Evolutionary conservation across 108 stramenopile species (phyloP).

Genomic region (Skeletonema grethae): DNA sequence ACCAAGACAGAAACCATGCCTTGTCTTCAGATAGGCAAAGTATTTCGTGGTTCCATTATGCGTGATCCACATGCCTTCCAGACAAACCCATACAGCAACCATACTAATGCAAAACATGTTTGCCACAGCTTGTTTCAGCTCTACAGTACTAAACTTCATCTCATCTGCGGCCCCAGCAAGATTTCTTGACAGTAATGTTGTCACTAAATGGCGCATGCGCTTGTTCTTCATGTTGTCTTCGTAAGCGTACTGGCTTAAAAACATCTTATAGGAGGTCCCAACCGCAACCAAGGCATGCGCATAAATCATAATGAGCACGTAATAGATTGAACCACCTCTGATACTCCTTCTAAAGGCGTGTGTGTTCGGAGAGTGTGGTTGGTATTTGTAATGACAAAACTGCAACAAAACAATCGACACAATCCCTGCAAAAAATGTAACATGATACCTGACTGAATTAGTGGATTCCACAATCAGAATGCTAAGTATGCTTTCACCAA

Average conservation of each 20-base stretch:
- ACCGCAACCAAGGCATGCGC: conserved; percentile 43
- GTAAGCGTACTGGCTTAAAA: conserved; percentile 39
- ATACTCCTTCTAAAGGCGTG: conserved; percentile 53
- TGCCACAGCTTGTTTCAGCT: conserved; percentile 42
- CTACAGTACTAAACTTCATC: neutral
- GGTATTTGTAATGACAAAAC: conserved; percentile 54
- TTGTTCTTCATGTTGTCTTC: conserved; percentile 2
- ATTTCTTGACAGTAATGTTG: conserved; percentile 1
- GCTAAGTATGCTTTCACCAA: conserved; percentile 67
- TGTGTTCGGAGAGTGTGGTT: conserved; percentile 52
- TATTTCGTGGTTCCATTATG: conserved; percentile 34
- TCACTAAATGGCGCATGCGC: neutral
- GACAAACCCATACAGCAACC: conserved; percentile 43
- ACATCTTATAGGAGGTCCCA: conserved; percentile 55
- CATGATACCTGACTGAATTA: conserved; percentile 35
- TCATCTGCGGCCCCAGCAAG: neutral
- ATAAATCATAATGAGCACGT: conserved; percentile 37
- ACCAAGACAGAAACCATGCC: neutral
- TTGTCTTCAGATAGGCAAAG: neutral
- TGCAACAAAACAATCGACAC: conserved; percentile 51
- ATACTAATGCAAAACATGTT: conserved; percentile 47
- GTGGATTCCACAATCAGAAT: conserved; percentile 53
- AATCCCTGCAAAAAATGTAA: conserved; percentile 52
- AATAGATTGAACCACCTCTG: conserved; percentile 27
- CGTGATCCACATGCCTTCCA: conserved; percentile 44